phyloP scores from a whole-genome alignment of 768 basidiomycete species.

The Auricularia cornea region DNA sequence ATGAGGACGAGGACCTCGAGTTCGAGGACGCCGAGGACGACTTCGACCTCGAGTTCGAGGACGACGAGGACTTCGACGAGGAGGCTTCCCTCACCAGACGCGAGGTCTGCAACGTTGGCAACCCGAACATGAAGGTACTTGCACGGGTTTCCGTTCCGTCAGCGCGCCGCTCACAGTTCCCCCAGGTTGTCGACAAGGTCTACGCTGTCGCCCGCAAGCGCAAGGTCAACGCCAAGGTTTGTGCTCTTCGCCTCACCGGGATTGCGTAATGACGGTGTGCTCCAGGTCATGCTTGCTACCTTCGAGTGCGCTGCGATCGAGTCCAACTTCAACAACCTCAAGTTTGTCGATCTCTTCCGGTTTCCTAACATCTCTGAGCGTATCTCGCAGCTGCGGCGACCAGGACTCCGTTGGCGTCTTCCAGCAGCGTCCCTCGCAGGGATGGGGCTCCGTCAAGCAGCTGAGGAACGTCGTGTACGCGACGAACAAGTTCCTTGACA shows the following conservation, averaged over 20 bases:
- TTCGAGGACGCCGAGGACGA: neutral
- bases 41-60: neutral
- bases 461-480: neutral
- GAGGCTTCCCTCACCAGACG: neutral
- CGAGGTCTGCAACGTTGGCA: neutral
- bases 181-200: neutral
- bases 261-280: neutral
- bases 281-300: neutral
- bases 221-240: neutral
- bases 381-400: neutral
- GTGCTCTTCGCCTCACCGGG: neutral
- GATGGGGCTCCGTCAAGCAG: neutral
- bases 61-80: neutral
- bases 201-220: neutral
- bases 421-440: neutral
- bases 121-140: neutral
- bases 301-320: neutral
- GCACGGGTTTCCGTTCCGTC: too few relatives aligned
- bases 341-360: neutral
- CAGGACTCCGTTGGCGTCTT: neutral
- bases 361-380: neutral
- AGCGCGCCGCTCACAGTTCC: too few relatives aligned
- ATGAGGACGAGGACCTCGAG: neutral
- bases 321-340: neutral
- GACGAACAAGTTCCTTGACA: neutral